Evolutionary conservation across 768 basidiomycete species (phyloP), one percentile per base, ranked within the genome.

Genomic region (Lepiota venenata): DNA sequence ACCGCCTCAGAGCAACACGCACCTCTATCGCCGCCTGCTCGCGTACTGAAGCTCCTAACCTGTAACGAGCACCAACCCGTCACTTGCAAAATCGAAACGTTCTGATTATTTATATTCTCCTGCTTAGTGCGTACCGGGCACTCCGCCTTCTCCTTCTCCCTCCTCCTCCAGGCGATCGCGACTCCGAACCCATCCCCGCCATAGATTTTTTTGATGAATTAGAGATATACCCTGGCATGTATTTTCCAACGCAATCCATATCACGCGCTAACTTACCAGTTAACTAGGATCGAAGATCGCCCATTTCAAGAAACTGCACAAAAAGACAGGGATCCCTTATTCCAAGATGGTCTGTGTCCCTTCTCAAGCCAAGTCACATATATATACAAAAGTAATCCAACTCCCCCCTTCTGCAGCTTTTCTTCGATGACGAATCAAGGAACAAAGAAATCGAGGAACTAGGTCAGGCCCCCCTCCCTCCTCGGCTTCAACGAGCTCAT

Each of bases 271-370:
- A 48, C 21, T 27, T 27, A 12, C 32, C 15, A 29, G n/a, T n/a
- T n/a, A n/a, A n/a, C n/a, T 60, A 84, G 86, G 88, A 14, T 91
- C 91, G 20, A 94, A 95, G 71, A 71, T 92, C 15, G 76, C 78
- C 3, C 92, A 94, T 63, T 95, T 95, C 73, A 83, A 80, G 64
- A 76, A 79, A 43, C 63, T 94, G 18, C 86, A 91, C 63, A 71
- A 80, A 45, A 78, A 81, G 60, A 93, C 91, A 0, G 85, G 84
- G 2, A 82, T 93, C 47, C 82, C 88, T 0, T 93, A 90, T 62
- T 77, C 79, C 8, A 84, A 91, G 58, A 93, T 93, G 91, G 88
- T 87, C 42, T 18, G 74, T 44, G 7, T 0, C 22, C 3, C 21
- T 41, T 52, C 15, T 18, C 39, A 10, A 7, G 6, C 16, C 20